These are phyloP conservation scores for Calonectria ilicicola DNA, from an alignment of 2,329 filamentous ascomycete genomes.

Conservation along the genomic window DNA sequence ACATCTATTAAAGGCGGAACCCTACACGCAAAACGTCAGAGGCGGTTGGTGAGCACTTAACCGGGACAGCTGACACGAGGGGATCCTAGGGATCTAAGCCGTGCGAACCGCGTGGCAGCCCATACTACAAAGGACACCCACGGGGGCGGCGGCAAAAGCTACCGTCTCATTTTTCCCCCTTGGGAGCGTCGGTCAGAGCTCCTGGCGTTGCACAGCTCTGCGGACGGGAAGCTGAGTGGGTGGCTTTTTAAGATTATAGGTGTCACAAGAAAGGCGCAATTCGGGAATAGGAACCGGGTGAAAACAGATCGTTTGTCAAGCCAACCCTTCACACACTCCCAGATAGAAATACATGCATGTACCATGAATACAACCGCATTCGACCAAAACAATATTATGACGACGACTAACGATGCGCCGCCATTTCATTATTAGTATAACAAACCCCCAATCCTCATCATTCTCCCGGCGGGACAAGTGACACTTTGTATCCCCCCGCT, in stretches of 20 bases:
- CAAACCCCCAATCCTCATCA: neutral
- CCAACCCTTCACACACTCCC: neutral
- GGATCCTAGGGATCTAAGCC: neutral
- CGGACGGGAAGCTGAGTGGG: neutral
- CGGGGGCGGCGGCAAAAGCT: neutral
- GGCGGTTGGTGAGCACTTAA: neutral
- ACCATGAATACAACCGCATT: neutral
- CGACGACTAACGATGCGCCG: neutral
- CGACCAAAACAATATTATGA: neutral
- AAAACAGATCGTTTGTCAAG: neutral
- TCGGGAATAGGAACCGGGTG: neutral
- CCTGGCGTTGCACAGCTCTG: neutral
- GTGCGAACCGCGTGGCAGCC: neutral
- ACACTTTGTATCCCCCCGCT: neutral
- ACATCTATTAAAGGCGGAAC: slow-evolving; percentile 74
- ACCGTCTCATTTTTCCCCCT: neutral
- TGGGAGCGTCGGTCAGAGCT: neutral
- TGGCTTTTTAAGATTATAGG: neutral
- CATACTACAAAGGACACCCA: neutral
- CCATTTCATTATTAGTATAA: neutral
- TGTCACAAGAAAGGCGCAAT: too few relatives aligned
- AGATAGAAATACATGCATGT: neutral
- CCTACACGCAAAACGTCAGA: neutral
- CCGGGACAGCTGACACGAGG: slow-evolving; percentile 1
- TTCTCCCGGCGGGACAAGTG: neutral